These are phyloP conservation scores for Claviceps sp. DNA, from an alignment of 2,329 filamentous ascomycete genomes.

Conservation along the genomic window DNA sequence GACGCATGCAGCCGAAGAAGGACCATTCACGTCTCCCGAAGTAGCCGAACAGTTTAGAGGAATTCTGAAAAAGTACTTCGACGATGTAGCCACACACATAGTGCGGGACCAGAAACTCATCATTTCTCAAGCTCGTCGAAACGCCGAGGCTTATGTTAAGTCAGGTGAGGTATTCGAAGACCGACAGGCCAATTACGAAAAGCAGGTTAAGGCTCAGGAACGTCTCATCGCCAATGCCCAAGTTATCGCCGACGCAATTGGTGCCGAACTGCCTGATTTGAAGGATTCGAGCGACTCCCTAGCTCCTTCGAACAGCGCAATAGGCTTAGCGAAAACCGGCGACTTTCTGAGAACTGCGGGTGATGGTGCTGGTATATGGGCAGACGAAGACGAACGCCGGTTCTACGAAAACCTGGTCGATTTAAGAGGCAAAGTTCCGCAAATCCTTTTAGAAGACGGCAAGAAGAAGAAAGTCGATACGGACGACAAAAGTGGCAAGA, in stretches of 20 bases:
- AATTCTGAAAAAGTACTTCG: conserved; percentile 76
- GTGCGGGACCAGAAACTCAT: conserved; percentile 86
- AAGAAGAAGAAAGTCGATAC: conserved; percentile 83
- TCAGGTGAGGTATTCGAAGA: conserved; percentile 98
- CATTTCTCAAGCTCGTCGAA: conserved; percentile 74
- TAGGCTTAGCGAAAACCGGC: conserved; percentile 85
- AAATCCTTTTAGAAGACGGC: conserved; percentile 80
- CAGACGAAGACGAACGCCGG: conserved; percentile 92
- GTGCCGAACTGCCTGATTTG: conserved; percentile 85
- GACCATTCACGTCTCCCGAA: conserved; percentile 56
- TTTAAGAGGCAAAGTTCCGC: conserved; percentile 87
- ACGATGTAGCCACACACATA: conserved; percentile 82
- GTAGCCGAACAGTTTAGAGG: conserved; percentile 77
- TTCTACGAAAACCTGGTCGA: conserved; percentile 98
- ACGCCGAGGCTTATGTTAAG: conserved; percentile 96
- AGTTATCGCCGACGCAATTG: conserved; percentile 74
- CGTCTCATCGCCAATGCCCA: conserved; percentile 84
- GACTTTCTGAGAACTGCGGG: conserved; percentile 85
- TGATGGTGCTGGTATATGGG: conserved; percentile 92
- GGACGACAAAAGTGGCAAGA: conserved; percentile 75
- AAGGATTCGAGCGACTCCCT: conserved; percentile 67
- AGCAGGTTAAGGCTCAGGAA: conserved; percentile 82
- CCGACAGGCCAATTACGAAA: conserved; percentile 89
- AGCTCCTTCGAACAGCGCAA: conserved; percentile 55
- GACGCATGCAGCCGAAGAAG: conserved; percentile 44